Evolutionary conservation across 1,284 basidiomycete genomes (phyloP).

Genomic region (Pseudozyma thailandica): DNA sequence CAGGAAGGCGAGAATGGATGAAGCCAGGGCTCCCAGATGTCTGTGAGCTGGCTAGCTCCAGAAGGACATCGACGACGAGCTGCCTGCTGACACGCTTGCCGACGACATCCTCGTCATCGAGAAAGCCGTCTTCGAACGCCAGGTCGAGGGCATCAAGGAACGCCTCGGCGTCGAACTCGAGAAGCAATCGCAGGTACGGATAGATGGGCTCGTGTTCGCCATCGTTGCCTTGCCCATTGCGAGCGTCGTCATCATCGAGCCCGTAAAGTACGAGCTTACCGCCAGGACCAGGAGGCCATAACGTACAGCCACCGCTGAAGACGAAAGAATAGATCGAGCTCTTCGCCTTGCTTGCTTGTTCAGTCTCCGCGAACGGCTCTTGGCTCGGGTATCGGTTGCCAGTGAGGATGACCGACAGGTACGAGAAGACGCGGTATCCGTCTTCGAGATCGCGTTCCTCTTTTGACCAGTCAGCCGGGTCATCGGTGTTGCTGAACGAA

Average conservation of each 20-base stretch:
- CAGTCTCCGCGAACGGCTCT: constrained; percentile 74
- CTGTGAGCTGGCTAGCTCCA: constrained; percentile 74
- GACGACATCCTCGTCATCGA: constrained; percentile 77
- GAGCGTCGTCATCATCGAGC: constrained; percentile 38
- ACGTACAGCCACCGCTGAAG: constrained; percentile 81
- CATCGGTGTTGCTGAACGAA: background rate
- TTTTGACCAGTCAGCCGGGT: constrained; percentile 12
- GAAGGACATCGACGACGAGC: constrained; percentile 82
- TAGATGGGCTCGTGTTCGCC: constrained; percentile 73
- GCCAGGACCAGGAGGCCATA: constrained; percentile 80
- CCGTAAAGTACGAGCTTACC: constrained; percentile 77
- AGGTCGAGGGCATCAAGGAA: constrained; percentile 93
- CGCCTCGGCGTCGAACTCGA: constrained; percentile 91
- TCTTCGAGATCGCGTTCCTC: constrained; percentile 70
- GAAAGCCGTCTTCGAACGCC: constrained; percentile 90
- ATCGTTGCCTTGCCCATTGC: constrained; percentile 70
- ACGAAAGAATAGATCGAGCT: constrained; percentile 73
- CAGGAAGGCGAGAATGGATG: background rate
- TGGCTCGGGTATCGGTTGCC: constrained; percentile 89
- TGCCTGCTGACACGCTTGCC: constrained; percentile 75
- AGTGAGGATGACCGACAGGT: constrained; percentile 84
- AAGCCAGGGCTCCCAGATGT: background rate
- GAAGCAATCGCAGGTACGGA: constrained; percentile 85
- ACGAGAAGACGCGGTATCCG: constrained; percentile 92
- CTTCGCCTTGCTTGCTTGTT: constrained; percentile 72